Conservation (phyloP, 305 asterid genomes). For the Fraxinus greggii region DNA sequence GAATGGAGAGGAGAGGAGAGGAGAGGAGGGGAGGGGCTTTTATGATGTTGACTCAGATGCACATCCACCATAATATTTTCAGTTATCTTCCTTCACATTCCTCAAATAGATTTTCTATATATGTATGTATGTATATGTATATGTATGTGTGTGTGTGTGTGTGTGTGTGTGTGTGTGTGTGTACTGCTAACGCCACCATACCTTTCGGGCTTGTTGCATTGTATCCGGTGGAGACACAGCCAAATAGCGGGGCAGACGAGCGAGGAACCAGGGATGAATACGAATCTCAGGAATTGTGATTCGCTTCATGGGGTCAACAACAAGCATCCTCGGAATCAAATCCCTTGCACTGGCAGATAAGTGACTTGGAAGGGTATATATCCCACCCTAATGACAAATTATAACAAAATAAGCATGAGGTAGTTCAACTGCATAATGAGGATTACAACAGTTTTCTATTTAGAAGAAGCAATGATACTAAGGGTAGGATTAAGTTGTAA, state of each 20-base stretch:
- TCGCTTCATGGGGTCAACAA: slow-evolving; percentile 82
- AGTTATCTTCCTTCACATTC: neutral
- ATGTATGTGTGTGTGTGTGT: neutral
- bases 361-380: slow-evolving; percentile 80
- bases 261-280: slow-evolving; percentile 78
- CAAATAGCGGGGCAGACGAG: slow-evolving; percentile 78
- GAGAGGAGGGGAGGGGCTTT: neutral
- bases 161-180: neutral
- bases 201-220: slow-evolving; percentile 82
- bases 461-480: neutral
- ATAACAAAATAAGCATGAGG: slow-evolving; percentile 10
- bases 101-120: neutral
- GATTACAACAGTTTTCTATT: neutral
- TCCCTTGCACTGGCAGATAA: slow-evolving; percentile 77
- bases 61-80: neutral
- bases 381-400: slow-evolving; percentile 54
- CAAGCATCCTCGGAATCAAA: slow-evolving; percentile 76
- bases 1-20: neutral
- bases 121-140: no score
- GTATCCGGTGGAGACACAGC: slow-evolving; percentile 94
- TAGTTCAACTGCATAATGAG: neutral
- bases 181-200: slow-evolving; percentile 20
- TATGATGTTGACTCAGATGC: neutral
- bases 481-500: neutral
- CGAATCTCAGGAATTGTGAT: slow-evolving; percentile 87